These are phyloP conservation scores for Aspergillus nidulans DNA, from an alignment of 495 filamentous ascomycete species.

Conservation along the genomic window DNA sequence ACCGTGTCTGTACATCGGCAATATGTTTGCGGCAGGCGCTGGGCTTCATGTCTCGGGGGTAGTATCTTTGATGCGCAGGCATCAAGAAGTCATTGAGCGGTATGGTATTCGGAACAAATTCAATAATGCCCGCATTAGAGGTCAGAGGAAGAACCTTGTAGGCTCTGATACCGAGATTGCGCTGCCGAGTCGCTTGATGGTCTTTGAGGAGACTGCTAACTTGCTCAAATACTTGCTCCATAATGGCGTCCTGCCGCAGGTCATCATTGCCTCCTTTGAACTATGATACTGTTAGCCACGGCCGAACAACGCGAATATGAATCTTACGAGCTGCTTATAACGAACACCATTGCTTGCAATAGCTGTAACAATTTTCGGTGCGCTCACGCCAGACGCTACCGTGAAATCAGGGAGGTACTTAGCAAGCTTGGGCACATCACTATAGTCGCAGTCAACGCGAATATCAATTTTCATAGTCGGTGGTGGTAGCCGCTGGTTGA, in stretches of 20 bases:
- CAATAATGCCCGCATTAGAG: conserved; percentile 82
- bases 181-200: conserved; percentile 78
- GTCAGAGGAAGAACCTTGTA: conserved; percentile 95
- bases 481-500: conserved; percentile 68
- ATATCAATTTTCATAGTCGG: conserved; percentile 84
- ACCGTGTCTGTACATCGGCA: conserved; percentile 59
- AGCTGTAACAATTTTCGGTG: conserved; percentile 85
- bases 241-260: conserved; percentile 97
- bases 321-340: conserved; percentile 77
- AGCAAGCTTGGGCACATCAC: conserved; percentile 61
- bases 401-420: conserved; percentile 67
- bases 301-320: neutral
- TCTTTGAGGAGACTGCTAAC: conserved; percentile 84
- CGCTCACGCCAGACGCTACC: conserved; percentile 85
- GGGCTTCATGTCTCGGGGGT: conserved; percentile 77
- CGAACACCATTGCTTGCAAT: conserved; percentile 67
- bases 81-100: conserved; percentile 86
- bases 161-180: conserved; percentile 82
- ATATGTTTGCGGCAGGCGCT: conserved; percentile 74
- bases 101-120: conserved; percentile 90
- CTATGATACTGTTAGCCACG: conserved; percentile 30
- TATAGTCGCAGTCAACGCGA: conserved; percentile 70
- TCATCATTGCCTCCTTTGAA: conserved; percentile 95
- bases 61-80: conserved; percentile 82
- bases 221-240: conserved; percentile 99